Base-by-base conservation (phyloP, 345 rosid species). In the Brassica juncea region DNA sequence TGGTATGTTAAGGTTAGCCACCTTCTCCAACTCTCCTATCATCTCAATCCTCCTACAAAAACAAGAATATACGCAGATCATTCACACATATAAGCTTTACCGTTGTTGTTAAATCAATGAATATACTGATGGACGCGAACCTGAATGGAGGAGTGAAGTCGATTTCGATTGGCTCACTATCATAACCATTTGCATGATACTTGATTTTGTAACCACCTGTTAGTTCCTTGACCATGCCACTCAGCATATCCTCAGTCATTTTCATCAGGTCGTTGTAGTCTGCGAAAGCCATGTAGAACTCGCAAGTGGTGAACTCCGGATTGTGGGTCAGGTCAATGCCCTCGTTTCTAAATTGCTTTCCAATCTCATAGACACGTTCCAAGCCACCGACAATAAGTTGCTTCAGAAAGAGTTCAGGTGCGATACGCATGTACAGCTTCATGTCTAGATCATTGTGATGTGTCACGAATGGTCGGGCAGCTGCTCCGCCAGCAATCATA, bases 291-390 rank as follows among this genome's bases (percentile, higher is more conserved):
- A 93, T 93, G 74, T 96, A 96, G 84, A 96, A 96, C 84, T 96
- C 99, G 68, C 97, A 96, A 68, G 98, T 93, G 64, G 99, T 93
- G 84, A 93, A 96, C 85, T 96, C 98, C 10, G 99, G 98, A 80
- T 96, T 96, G 78, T 96, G 98, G 15, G 99, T 96, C 85, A 96
- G 79, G 84, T 96, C 99, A 76, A 93, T 96, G 11, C 99, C 98
- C 89, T 96, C 98, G 66, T 96, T 96, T 78, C 98, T 88, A 68
- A 96, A 93, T 77, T 96, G 99, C 78, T 96, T 96, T 70, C 98
- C 99, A 54, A 96, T 96, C 83, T 93, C 98, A 84, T 90, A 96
- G 44, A 92, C 98, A 71, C 97, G 90, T 0, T 90, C 97, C 72
- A 88, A 76, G 68, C 99, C 99, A 81, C 99, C 99, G 77, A 93